Percentiles rank a stretch among this genome's conserved stretches.
Conservation (phyloP, 495 filamentous ascomycete genomes). For the Podospora anserina region DNA sequence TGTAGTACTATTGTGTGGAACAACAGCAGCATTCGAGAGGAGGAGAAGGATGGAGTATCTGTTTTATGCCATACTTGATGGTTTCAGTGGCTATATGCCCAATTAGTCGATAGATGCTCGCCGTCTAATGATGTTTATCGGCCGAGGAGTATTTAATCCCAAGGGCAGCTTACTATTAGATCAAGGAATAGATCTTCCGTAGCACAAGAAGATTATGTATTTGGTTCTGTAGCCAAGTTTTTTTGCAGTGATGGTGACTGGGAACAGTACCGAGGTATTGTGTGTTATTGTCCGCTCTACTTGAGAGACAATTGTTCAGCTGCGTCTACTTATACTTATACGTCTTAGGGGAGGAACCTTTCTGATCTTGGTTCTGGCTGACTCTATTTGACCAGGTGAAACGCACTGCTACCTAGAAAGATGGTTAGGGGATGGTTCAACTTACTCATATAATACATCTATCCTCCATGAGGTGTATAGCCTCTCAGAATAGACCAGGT, state of each 20-base stretch:
- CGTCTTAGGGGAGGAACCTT: no score
- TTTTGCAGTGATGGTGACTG: not conserved
- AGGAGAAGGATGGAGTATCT: slow-evolving; percentile 14
- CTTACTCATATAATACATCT: no score
- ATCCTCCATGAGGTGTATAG: no score
- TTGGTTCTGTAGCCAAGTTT: not conserved
- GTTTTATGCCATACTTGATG: slow-evolving; percentile 1
- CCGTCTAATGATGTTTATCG: slow-evolving; percentile 2
- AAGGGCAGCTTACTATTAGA: slow-evolving; percentile 5
- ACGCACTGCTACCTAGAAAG: no score
- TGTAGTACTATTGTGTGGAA: slow-evolving; percentile 10
- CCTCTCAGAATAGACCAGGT: no score
- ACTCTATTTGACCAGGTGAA: no score
- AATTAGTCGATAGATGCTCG: slow-evolving; percentile 3
- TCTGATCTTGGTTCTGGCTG: no score
- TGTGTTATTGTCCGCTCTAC: no score
- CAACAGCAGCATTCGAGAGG: not conserved
- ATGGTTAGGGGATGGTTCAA: no score
- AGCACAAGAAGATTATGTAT: not conserved
- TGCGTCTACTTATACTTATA: no score
- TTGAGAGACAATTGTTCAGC: no score
- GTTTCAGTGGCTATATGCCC: slow-evolving; percentile 2
- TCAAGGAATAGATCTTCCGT: slow-evolving; percentile 3
- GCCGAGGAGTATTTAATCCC: not conserved
- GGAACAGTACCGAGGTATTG: no score